Evolutionary conservation across 2,329 filamentous ascomycete species (phyloP).

Genomic region (Stagonosporopsis rhizophila): DNA sequence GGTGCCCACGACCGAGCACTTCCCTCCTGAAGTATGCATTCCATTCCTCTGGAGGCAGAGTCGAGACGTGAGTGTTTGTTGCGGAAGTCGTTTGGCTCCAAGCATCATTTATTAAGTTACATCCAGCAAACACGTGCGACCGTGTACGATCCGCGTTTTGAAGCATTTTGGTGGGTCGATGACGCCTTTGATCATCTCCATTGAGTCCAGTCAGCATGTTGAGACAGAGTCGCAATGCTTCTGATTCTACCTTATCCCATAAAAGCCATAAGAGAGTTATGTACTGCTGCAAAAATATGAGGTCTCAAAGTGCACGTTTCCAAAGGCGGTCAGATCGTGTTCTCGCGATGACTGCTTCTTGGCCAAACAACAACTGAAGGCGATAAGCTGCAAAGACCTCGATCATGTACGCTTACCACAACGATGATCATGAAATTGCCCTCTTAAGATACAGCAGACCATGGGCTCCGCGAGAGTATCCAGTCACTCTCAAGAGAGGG

Average conservation of each 20-base stretch:
- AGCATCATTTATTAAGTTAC: background rate
- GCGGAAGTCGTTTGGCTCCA: background rate
- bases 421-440: background rate
- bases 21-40: background rate
- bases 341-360: too few species aligned
- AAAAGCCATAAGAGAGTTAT: background rate
- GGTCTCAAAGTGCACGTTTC: background rate
- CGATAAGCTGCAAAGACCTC: background rate
- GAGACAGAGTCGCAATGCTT: background rate
- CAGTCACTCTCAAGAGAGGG: too few species aligned
- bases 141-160: background rate
- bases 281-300: background rate
- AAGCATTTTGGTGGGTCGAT: background rate
- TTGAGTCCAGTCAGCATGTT: background rate
- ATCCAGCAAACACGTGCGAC: background rate
- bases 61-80: background rate
- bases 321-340: background rate
- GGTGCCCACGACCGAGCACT: background rate
- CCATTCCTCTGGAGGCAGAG: background rate
- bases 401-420: background rate
- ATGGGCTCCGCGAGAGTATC: too few species aligned
- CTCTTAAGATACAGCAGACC: background rate
- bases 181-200: background rate
- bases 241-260: background rate
- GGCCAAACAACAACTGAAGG: background rate